Evolutionary conservation across 306 rosid genomes (phyloP), one percentile per base, ranked within the genome.

Genomic region (Oxytropis ochrocephala): DNA sequence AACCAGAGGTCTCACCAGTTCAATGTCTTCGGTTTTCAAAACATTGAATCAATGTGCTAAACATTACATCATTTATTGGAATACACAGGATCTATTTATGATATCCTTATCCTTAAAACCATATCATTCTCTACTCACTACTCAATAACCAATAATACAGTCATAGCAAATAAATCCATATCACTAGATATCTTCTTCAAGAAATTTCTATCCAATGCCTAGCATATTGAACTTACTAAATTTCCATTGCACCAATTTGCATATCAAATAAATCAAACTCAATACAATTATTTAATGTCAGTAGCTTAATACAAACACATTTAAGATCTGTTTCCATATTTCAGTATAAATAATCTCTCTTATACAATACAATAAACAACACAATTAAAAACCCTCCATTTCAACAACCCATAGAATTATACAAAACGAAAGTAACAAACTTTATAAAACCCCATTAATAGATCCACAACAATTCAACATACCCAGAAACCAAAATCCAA

Each of bases 401-500:
- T 56, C 60, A 55, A 1, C 64, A 32, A 18, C 35, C 35, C 4
- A 67, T 29, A 32, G 33, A 3, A 38, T 11, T 38, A 35, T 6
- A 58, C 4, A n/a, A 13, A 53, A 56, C 6, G 0, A 36, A 67
- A 68, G 65, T 21, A 69, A 42, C 33, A 5, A 67, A 67, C 64
- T 79, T 67, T 11, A 53, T 0, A 67, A 36, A 44, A 52, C 24
- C 72, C 71, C 63, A 64, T 66, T 35, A 69, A 2, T 13, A 78
- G 75, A 82, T 82, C 77, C 19, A 67, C 7, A 48, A 51, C 44
- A 6, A 9, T 8, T 7, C 27, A 70, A 21, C 17, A 12, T 7
- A 43, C 51, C 63, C 35, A 69, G 6, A 16, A 69, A 52, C 5
- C n/a, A 69, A 38, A 14, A 21, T 2, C 17, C 0, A 35, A 0